Evolutionary conservation across 805 yeast genomes (phyloP).

Genomic region (Metschnikowia lunata): DNA sequence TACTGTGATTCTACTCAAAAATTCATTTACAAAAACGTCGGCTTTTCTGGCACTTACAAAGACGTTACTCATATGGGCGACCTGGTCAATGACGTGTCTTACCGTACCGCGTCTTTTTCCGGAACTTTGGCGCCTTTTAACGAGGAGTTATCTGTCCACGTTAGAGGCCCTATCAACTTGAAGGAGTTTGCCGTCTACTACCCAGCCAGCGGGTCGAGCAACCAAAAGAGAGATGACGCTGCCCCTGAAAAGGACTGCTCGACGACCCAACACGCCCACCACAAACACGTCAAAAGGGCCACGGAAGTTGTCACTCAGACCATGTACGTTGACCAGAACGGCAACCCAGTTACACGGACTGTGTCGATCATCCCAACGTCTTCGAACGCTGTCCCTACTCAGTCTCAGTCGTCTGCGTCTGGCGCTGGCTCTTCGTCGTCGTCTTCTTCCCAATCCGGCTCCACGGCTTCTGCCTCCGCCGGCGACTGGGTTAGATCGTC

Average conservation of each 20-base stretch:
- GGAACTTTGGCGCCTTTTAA: slow-evolving; percentile 77
- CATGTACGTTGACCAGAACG: slow-evolving; percentile 61
- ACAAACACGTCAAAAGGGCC: slow-evolving; percentile 55
- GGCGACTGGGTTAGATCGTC: slow-evolving; percentile 66
- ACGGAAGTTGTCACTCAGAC: slow-evolving; percentile 74
- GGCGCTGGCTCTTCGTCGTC: slow-evolving; percentile 28
- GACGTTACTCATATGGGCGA: slow-evolving; percentile 80
- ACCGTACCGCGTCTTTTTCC: slow-evolving; percentile 50
- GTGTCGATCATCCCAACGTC: not conserved
- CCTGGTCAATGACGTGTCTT: slow-evolving; percentile 65
- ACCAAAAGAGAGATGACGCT: slow-evolving; percentile 40
- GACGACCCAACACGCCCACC: slow-evolving; percentile 39
- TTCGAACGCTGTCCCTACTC: not conserved
- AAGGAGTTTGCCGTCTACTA: slow-evolving; percentile 87
- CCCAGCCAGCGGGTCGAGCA: slow-evolving; percentile 45
- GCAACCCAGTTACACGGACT: slow-evolving; percentile 33
- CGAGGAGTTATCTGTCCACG: slow-evolving; percentile 83
- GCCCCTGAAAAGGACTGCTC: slow-evolving; percentile 40
- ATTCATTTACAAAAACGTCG: slow-evolving; percentile 65
- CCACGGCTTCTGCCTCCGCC: slow-evolving; percentile 15
- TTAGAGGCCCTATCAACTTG: slow-evolving; percentile 83
- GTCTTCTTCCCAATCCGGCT: slow-evolving; percentile 30
- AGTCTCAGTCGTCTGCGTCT: slow-evolving; percentile 3
- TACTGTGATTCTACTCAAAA: slow-evolving; percentile 73
- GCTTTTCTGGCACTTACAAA: slow-evolving; percentile 78